Evolutionary conservation across 495 filamentous ascomycete genomes (phyloP), one percentile per base, ranked within the genome.

Genomic region (Penicillium lagena): DNA sequence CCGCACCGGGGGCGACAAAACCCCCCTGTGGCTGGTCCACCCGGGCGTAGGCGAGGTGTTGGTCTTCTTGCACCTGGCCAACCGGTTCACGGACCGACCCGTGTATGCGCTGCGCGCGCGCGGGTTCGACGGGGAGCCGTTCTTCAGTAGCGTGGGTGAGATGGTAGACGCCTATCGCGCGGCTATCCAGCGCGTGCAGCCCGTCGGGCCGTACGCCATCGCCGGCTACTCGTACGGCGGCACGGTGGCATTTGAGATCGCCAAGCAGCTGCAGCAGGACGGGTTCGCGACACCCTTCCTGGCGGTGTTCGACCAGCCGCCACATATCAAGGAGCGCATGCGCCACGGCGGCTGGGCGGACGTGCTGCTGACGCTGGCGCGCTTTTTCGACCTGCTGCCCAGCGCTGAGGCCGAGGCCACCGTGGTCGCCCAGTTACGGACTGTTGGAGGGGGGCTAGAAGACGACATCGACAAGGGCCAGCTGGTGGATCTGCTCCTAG

Each of bases 31-130:
- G 64, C 67, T 80, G 7, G 53, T 82, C 2, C 79, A 82, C 45
- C 77, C 79, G 0, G 78, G 78, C 4, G 64, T 75, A 1, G 77
- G 77, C 10, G 79, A 81, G 40, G 59, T 80, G 0, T 63, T 82
- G 1, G 70, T 81, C 35, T 83, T 82, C 55, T 52, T 81, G 13
- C 55, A 59, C 14, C 55, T 83, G 2, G 66, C 70, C 9, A 52
- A 73, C 4, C 58, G 68, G 39, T 42, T 79, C 29, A 46, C 40
- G 5, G 70, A 77, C 41, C 76, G 79, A 0, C 72, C 75, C 0
- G 60, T 81, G 13, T 75, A 77, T 47, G 78, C 73, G 1, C 43
- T 83, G 9, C 71, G 78, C 1, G 71, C 78, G 0, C 62, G 67
- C 1, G 79, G 79, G 4, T 77, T 79, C 56, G 37, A 44, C 2